Base-by-base conservation (phyloP, 129 eudicot species). In the Rutidosis leptorrhynchoides region DNA sequence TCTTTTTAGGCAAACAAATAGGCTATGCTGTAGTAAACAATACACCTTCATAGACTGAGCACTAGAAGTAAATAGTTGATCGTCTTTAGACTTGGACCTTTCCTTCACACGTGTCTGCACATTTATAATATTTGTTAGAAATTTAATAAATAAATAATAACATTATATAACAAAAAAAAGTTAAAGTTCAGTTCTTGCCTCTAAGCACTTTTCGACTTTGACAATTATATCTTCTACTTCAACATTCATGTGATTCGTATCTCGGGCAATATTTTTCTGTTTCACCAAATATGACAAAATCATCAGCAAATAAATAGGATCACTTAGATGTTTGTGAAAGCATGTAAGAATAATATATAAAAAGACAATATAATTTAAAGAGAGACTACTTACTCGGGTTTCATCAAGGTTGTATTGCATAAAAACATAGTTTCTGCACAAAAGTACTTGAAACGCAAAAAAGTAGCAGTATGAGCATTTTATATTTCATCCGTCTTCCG, bases 161-260 rank as follows among this genome's bases (percentile, higher is more conserved):
- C 56, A 16, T 2, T 3, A 69, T 21, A 72, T 30, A 62, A 30
- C 4, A 55, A 21, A 64, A 28, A 23, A 33, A 56, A 30, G 25
- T 33, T 16, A 72, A 58, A 26, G 71, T 67, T 48, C 30, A 65
- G 70, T 66, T 65, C 88, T 85, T 88, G 78, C 98, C 95, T 93
- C 89, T 78, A 88, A 80, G 83, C 87, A 83, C 72, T 82, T 89
- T 76, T 83, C 98, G 58, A 86, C 96, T 82, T 84, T 93, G 40
- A 93, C 77, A 62, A 93, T 84, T 68, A 93, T 74, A 74, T 93
- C 98, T 65, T 93, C 88, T 67, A 72, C 92, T 70, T 88, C 87
- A 64, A 76, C 73, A 64, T 80, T 85, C 71, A 71, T 53, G 53
- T 73, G 62, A 55, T 83, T 95, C 64, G 96, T 79, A 64, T 88